Evolutionary conservation across 805 yeast species (phyloP), one percentile per base, ranked within the genome.

Genomic region (Candida dajiaensis): DNA sequence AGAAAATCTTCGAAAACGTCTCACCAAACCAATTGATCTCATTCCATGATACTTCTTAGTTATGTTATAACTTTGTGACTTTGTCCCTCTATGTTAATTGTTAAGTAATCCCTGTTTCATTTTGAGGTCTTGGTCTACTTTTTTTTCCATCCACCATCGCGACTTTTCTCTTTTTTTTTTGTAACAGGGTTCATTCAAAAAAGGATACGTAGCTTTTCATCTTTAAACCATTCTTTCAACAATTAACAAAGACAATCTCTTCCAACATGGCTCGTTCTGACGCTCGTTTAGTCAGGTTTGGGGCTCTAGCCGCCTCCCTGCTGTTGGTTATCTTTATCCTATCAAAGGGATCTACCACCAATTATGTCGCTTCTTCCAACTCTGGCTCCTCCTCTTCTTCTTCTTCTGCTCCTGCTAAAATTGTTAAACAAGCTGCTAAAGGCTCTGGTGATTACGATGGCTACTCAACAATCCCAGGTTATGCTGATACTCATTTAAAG

Each of bases 231-330:
- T 16, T 33, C 36, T 12, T 3, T 10, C 15, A 33, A n/a, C 36
- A 8, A 33, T 6, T 20, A 12, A 33, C 36, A 33, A n/a, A n/a
- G n/a, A 16, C 40, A 6, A 19, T 13, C 19, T 5, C 18, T 12
- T n/a, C 33, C 23, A 49, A 21, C n/a, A 58, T 59, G 64, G 61
- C 60, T 12, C 60, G 63, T 36, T 56, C 61, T 20, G 63, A 59
- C 31, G 61, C 63, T 39, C 62, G 63, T 48, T 18, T 59, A 35
- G 33, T 58, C 44, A 47, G 63, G 33, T 59, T 59, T 28, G 57
- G 53, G 4, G 61, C 56, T 15, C 43, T 58, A 11, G 63, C 64
- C 6, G 44, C 54, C 10, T 63, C 53, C 1, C 43, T 59, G 43
- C 43, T 59, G 38, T 41, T 58, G n/a, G 50, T 57, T 12, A 47